Conservation (phyloP, 2,329 filamentous ascomycete genomes). For the Diaporthe sp. region DNA sequence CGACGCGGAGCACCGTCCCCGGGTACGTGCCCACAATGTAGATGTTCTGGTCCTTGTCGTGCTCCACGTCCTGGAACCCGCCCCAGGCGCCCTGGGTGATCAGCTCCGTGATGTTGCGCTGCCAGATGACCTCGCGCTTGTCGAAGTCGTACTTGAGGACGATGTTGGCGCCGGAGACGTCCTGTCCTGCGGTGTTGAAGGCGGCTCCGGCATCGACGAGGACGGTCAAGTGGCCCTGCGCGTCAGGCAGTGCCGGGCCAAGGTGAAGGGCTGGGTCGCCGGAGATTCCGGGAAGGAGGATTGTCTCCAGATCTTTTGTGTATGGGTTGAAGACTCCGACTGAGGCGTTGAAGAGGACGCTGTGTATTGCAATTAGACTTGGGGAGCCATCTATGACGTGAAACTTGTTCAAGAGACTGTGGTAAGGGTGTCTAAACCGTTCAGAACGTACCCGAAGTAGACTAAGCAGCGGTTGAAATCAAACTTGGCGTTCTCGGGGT, state of each 20-base stretch:
- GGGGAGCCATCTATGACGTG: not conserved
- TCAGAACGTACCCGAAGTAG: constrained; percentile 47
- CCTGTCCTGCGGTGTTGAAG: constrained; percentile 50
- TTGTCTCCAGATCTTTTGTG: constrained; percentile 43
- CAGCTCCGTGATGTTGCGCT: constrained; percentile 47
- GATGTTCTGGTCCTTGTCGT: constrained; percentile 51
- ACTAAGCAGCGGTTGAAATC: constrained; percentile 48
- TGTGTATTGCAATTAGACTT: constrained; percentile 11
- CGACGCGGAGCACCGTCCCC: constrained; percentile 51
- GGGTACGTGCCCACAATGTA: constrained; percentile 55
- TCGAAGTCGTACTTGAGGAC: constrained; percentile 51
- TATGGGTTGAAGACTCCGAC: constrained; percentile 52
- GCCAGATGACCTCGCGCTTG: constrained; percentile 46
- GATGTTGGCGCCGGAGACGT: constrained; percentile 53
- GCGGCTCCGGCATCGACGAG: constrained; percentile 51
- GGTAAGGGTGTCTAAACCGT: not conserved
- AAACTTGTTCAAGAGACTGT: not conserved
- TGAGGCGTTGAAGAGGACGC: constrained; percentile 50
- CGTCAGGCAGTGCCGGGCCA: constrained; percentile 53
- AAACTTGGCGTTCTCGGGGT: constrained; percentile 53
- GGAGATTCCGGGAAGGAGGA: constrained; percentile 48
- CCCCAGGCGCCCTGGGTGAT: constrained; percentile 48
- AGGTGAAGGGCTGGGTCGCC: constrained; percentile 47
- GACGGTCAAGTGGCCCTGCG: constrained; percentile 47
- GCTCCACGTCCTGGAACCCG: constrained; percentile 55